Conservation (phyloP, 129 eudicot genomes). For the Deinandra increscens region DNA sequence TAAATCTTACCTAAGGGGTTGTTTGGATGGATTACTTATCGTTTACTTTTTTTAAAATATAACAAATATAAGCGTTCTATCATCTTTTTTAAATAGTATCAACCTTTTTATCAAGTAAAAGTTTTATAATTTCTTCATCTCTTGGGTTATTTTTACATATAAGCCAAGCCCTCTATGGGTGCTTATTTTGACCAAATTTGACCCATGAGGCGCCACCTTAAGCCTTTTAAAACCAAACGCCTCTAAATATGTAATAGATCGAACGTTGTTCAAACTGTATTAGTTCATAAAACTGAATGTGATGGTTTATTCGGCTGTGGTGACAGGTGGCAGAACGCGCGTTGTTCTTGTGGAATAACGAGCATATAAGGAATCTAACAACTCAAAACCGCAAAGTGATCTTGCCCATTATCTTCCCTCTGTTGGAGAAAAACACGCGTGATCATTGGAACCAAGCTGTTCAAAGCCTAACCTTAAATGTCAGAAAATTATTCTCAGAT, state of each 20-base stretch:
- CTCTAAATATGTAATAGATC: not conserved
- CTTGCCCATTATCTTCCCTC: constrained; percentile 50
- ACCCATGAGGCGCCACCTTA: no score
- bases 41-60: no score
- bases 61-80: no score
- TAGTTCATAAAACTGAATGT: not conserved
- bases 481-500: constrained; percentile 49
- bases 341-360: constrained; percentile 58
- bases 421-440: constrained; percentile 54
- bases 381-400: constrained; percentile 52
- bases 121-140: no score
- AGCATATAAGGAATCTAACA: constrained; percentile 53
- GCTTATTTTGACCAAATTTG: no score
- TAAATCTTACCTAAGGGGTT: no score
- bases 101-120: no score
- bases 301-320: constrained; percentile 5
- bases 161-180: no score
- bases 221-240: no score
- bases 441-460: constrained; percentile 66
- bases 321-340: constrained; percentile 62
- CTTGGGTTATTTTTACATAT: no score
- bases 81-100: no score
- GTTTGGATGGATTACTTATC: no score
- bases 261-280: not conserved
- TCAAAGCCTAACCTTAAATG: constrained; percentile 56